phyloP scores from a whole-genome alignment of 345 rosid genomes.

The Cochlearia excelsa region DNA sequence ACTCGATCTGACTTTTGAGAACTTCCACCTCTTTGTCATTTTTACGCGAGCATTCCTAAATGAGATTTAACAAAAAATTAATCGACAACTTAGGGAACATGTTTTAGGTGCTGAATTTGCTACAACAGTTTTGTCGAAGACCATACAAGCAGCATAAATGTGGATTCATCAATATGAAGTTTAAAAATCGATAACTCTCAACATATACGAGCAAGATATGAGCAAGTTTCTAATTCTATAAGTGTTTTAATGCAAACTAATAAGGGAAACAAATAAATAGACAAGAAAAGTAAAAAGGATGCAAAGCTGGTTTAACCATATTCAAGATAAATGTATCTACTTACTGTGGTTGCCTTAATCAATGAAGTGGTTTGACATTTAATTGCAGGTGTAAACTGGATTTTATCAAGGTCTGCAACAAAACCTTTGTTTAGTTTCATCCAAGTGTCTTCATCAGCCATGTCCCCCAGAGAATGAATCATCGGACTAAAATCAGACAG shows the following conservation, averaged over 20 bases:
- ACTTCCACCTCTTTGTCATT: slow-evolving; percentile 46
- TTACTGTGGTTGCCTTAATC: slow-evolving; percentile 52
- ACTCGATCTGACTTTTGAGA: slow-evolving; percentile 58
- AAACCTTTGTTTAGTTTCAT: slow-evolving; percentile 85
- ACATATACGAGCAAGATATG: slow-evolving; percentile 12
- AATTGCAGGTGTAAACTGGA: slow-evolving; percentile 71
- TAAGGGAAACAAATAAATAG: slow-evolving; percentile 5
- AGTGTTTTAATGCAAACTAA: slow-evolving; percentile 6
- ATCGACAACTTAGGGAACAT: slow-evolving; percentile 6
- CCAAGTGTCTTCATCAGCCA: slow-evolving; percentile 98
- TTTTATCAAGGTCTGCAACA: slow-evolving; percentile 71
- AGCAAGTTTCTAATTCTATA: slow-evolving; percentile 3
- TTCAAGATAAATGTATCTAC: slow-evolving; percentile 33
- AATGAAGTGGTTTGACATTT: slow-evolving; percentile 62
- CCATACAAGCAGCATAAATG: not conserved
- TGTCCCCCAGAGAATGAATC: slow-evolving; percentile 63
- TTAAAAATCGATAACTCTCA: not conserved
- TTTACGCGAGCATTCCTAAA: slow-evolving; percentile 22
- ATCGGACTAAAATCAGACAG: slow-evolving; percentile 75
- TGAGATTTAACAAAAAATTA: not conserved
- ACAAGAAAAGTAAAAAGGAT: not conserved
- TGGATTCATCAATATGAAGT: slow-evolving; percentile 13
- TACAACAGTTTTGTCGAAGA: slow-evolving; percentile 8
- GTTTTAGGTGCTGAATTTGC: slow-evolving; percentile 4
- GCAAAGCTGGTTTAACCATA: slow-evolving; percentile 3